Evolutionary conservation across 164 flowering plant genomes (phyloP), one percentile per base, ranked within the genome.

Genomic region (Houttuynia cordata): DNA sequence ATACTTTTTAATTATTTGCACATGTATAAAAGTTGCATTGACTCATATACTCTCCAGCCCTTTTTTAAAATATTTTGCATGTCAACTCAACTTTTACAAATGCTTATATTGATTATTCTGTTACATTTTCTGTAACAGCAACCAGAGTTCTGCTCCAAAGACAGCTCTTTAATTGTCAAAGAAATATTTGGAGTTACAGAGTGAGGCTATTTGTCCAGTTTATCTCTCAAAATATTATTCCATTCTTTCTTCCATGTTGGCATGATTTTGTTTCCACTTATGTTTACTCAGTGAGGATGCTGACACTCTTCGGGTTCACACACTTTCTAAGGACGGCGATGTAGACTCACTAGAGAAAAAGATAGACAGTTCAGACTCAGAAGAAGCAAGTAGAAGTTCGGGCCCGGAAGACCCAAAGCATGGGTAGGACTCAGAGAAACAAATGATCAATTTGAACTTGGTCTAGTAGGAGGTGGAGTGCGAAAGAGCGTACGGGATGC

Each of bases 131-230:
- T 75, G 68, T 19, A 59, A 23, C 84, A 92, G 99, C 75, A 90
- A 55, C 92, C 94, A 0, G 97, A 90, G 68, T 93, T 93, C 73
- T 86, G 96, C 71, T 81, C 92, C 49, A 79, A 72, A 67, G 92
- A 85, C 51, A 73, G 82, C 81, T 84, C 96, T 60, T 81, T 87
- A 59, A 75, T 78, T 25, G 76, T 93, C 58, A 93, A 93, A 72
- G 92, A 90, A 66, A 82, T 86, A 65, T 93, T 93, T 66, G 97
- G 96, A n/a, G 97, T 88, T 51, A 75, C 97, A 70, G 99, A 93
- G 98, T 89, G 86, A 53, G 93, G 34, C 41, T 51, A n/a, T 65
- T 51, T 53, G 8, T n/a, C 18, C 10, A 42, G 24, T 22, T 17
- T 34, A 17, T 59, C 7, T 18, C 42, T 42, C n/a, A 37, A 34